Evolutionary conservation across 1,139 yeast species (phyloP), one percentile per base, ranked within the genome.

Genomic region (Torulaspora globosa): DNA sequence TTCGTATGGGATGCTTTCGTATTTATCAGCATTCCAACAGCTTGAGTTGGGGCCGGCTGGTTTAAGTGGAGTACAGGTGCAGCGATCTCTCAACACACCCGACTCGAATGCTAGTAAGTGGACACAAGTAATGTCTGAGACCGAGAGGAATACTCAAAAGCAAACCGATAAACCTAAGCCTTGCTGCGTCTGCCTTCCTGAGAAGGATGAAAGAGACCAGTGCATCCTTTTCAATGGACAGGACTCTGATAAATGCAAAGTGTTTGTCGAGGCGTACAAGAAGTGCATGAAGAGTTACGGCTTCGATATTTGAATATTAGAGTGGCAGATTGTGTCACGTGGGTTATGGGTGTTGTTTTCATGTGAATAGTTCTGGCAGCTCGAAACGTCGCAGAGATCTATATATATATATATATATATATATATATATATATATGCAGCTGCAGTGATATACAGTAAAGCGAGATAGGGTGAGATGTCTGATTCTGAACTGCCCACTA

Each of bases 281-380:
- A 62, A 64, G 32, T 92, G 98, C 70, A 92, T 92, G 98, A 83
- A 82, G 66, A 89, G 95, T 29, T 90, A 70, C 64, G 97, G 97
- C 0, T 92, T 90, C 66, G 77, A 70, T 29, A 69, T 76, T 44
- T 68, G 62, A 59, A 32, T 9, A 6, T n/a, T n/a, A 24, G 4
- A 26, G 9, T 8, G 15, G 11, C 5, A 11, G 34, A n/a, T 8
- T 11, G 21, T 10, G 34, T 37, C 41, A 37, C 41, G 41, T 37
- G 41, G 8, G 21, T 21, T 2, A 19, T 39, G 31, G 16, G 12
- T 10, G 24, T 15, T 40, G 5, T 29, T 28, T n/a, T 28, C 5
- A 28, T 7, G 31, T 28, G 21, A 19, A 19, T 19, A 19, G 21
- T 21, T 21, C 2, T 6, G 23, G 6, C 23, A 21, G 5, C 21